Evolutionary conservation across 495 filamentous ascomycete species (phyloP).

Genomic region (Penicillium flavigenum): DNA sequence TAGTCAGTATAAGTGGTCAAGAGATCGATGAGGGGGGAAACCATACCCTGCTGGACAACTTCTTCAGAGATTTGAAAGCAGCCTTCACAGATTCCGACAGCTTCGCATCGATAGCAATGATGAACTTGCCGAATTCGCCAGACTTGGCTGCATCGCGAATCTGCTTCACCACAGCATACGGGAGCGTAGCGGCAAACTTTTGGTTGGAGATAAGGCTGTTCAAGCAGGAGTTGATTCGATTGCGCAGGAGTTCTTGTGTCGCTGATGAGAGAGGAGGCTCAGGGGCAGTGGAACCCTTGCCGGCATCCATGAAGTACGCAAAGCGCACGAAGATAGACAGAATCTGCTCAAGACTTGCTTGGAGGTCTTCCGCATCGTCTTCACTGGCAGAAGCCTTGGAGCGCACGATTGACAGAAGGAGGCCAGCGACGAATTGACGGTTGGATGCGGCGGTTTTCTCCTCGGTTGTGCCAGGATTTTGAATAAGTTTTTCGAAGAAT

Average conservation of each 20-base stretch:
- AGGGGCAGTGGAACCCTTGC: constrained; percentile 26
- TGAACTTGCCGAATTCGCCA: constrained; percentile 46
- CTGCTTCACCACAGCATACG: constrained; percentile 52
- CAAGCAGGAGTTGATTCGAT: constrained; percentile 64
- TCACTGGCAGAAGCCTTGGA: constrained; percentile 38
- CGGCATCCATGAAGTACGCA: constrained; percentile 41
- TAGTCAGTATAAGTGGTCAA: constrained; percentile 9
- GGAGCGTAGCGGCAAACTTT: constrained; percentile 49
- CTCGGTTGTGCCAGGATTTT: constrained; percentile 39
- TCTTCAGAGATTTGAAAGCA: constrained; percentile 65
- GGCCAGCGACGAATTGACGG: constrained; percentile 49
- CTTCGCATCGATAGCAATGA: constrained; percentile 61
- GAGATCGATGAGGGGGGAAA: background rate
- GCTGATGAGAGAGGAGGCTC: constrained; percentile 53
- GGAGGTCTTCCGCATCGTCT: constrained; percentile 30
- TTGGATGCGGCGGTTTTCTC: constrained; percentile 45
- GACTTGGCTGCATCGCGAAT: constrained; percentile 48
- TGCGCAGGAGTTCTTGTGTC: constrained; percentile 68
- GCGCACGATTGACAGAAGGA: constrained; percentile 47
- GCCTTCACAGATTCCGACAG: constrained; percentile 57
- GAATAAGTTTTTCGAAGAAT: constrained; percentile 42
- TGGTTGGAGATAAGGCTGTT: constrained; percentile 67
- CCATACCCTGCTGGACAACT: constrained; percentile 61
- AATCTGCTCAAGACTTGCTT: constrained; percentile 40
- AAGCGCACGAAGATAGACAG: constrained; percentile 44